These are phyloP conservation scores for Plasmodium relictum DNA, from an alignment of 169 alveolate genomes.

Conservation along the genomic window DNA sequence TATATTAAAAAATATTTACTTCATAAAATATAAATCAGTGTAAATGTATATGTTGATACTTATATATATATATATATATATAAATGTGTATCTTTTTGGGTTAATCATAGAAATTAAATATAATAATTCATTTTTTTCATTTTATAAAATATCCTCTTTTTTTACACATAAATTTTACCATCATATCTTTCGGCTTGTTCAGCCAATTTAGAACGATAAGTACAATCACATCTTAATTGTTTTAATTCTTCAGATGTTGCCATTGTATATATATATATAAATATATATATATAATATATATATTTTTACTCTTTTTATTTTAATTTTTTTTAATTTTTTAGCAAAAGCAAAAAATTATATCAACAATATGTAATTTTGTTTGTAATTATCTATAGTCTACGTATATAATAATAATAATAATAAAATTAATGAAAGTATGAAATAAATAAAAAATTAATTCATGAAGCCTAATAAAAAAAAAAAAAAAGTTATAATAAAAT, in stretches of 20 bases:
- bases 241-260: conserved; percentile 74
- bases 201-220: conserved; percentile 96
- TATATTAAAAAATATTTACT: neutral
- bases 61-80: neutral
- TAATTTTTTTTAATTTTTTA: conserved; percentile 1
- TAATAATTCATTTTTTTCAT: neutral
- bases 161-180: conserved; percentile 91
- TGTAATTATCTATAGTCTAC: conserved; percentile 9
- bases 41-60: neutral
- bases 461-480: neutral
- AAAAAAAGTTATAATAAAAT: too few relatives aligned
- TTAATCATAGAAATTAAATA: neutral
- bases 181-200: conserved; percentile 99
- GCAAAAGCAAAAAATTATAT: conserved; percentile 9
- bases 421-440: conserved; percentile 12
- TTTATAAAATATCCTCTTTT: neutral
- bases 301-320: conserved; percentile 2
- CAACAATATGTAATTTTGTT: conserved; percentile 1
- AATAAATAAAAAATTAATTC: neutral
- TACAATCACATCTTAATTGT: conserved; percentile 84
- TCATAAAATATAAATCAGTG: neutral
- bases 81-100: neutral
- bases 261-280: conserved; percentile 32
- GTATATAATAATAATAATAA: conserved; percentile 5
- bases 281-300: conserved; percentile 19